A percentile compares a stretch with the other conserved stretches of the same genome.
Evolutionary conservation across 352 stramenopile genomes (phyloP).

Genomic region (Pythium dissimile): DNA sequence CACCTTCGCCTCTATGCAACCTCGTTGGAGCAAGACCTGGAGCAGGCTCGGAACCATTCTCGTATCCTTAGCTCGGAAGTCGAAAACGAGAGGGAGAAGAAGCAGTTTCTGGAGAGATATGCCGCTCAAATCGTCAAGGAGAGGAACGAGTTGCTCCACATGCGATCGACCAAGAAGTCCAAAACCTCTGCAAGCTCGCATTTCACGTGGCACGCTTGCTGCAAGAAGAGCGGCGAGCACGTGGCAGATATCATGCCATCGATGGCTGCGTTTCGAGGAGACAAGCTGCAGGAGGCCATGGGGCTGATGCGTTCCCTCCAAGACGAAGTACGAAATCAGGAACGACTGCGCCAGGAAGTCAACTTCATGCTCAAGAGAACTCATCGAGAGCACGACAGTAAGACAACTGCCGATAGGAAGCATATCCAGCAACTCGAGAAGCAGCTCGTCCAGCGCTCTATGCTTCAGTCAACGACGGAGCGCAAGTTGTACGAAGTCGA

Average conservation of each 20-base stretch:
- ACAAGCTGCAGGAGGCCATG: slow-evolving; percentile 62
- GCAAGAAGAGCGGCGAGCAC: slow-evolving; percentile 71
- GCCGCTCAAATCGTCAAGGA: slow-evolving; percentile 83
- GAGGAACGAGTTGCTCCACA: slow-evolving; percentile 73
- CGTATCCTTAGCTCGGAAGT: slow-evolving; percentile 51
- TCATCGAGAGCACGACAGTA: slow-evolving; percentile 73
- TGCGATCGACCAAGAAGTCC: slow-evolving; percentile 33
- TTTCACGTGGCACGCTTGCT: slow-evolving; percentile 81
- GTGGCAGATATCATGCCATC: slow-evolving; percentile 66
- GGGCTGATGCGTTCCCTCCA: slow-evolving; percentile 45
- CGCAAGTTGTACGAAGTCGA: slow-evolving; percentile 76
- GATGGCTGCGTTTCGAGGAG: slow-evolving; percentile 65
- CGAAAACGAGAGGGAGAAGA: slow-evolving; percentile 61
- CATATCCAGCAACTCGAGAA: slow-evolving; percentile 73
- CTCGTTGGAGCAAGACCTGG: slow-evolving; percentile 72
- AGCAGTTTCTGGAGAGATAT: slow-evolving; percentile 77
- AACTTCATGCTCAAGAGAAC: slow-evolving; percentile 69
- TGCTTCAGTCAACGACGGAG: slow-evolving; percentile 58
- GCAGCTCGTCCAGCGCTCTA: slow-evolving; percentile 63
- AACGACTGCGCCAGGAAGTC: slow-evolving; percentile 53
- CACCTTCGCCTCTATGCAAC: slow-evolving; percentile 71
- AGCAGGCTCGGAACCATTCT: slow-evolving; percentile 62
- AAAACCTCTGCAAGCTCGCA: slow-evolving; percentile 23
- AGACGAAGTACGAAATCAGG: slow-evolving; percentile 64
- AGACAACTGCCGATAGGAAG: slow-evolving; percentile 49